Base-by-base conservation (phyloP, 129 eudicot species). In the Mikania micrantha region DNA sequence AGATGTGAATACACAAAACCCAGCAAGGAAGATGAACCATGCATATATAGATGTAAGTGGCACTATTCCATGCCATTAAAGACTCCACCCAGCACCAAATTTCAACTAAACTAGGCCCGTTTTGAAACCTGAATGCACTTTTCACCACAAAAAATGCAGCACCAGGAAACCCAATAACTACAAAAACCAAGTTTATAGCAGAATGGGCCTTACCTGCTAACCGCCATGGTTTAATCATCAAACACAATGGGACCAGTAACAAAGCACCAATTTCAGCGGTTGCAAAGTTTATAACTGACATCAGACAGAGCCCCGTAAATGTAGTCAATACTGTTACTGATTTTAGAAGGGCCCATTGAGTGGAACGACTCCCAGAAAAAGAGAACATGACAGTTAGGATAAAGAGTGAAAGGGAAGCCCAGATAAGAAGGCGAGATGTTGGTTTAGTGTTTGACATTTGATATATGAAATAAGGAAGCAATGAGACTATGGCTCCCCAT, bases 201-300 rank as follows among this genome's bases (percentile, higher is more conserved):
- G 80, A 72, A 4, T 52, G 70, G 12, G 24, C 69, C 35, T 77
- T 84, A 48, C 77, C 17, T 50, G 76, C 76, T 21, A 59, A 74
- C 69, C 78, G 81, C 78, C 81, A 74, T 12, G 99, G 99, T 36
- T 58, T 64, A 35, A 76, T 84, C 75, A 83, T 57, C 78, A 94
- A 87, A 65, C 95, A 89, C 90, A 94, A 66, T 9, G 95, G 99
- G 10, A 94, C 99, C 44, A 87, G 63, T 60, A 94, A 15, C 49
- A 94, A 56, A 31, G 99, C 97, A 49, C 97, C 99, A 4, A 94
- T 84, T 79, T 94, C 95, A 41, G 99, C 99, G 2, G 99, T 85
- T 49, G 99, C 99, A 72, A 84, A 94, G 76, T 94, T 94, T 49
- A 94, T 84, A 12, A 94, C 85, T 2, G 99, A 90, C 99, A 90